Base-by-base conservation (phyloP, 2,329 filamentous ascomycete species). In the Trichoderma pleuroti region DNA sequence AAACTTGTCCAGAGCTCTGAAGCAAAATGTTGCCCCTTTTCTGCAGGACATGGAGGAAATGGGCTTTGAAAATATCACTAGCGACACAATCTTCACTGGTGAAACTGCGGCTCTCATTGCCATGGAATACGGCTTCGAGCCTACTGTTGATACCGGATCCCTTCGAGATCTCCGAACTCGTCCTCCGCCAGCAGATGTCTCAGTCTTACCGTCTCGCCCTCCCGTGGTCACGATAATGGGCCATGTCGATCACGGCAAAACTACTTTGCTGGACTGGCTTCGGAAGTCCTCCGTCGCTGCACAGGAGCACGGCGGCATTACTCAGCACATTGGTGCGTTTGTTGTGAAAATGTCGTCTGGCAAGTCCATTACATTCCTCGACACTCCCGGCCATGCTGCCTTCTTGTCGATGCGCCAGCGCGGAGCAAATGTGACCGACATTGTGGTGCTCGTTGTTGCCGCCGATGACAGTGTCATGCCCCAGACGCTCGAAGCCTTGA, bases 171-270 rank as follows among this genome's bases (percentile, higher is more conserved):
- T 99, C 49, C 87, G 86, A 72, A 86, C 92, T 28, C 88, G 90
- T 12, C 91, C 93, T 1, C 83, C 86, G 30, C 88, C 89, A 10
- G 90, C 90, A 76, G 93, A 95, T 79, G 86, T 84, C 62, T 88
- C 91, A 0, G 75, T 80, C 16, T 81, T 98, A 9, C 93, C 94
- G 2, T 81, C 84, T 39, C 89, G 97, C 18, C 95, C 96, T 9
- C 97, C 96, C 0, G 93, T 99, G 42, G 94, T 99, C 49, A 98
- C 97, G 0, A 99, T 99, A 77, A 99, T 99, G 97, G 96, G 96
- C 3, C 96, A 99, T 74, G 96, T 99, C 76, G 97, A 99, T 79
- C 96, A 99, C 80, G 96, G 96, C 68, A 99, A 99, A 84, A 99
- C 96, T 0, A 99, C 97, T 0, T 90, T 99, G 54, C 85, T 99